Evolutionary conservation across 345 rosid species (phyloP).

Genomic region (Eucalyptus sideroxylon): DNA sequence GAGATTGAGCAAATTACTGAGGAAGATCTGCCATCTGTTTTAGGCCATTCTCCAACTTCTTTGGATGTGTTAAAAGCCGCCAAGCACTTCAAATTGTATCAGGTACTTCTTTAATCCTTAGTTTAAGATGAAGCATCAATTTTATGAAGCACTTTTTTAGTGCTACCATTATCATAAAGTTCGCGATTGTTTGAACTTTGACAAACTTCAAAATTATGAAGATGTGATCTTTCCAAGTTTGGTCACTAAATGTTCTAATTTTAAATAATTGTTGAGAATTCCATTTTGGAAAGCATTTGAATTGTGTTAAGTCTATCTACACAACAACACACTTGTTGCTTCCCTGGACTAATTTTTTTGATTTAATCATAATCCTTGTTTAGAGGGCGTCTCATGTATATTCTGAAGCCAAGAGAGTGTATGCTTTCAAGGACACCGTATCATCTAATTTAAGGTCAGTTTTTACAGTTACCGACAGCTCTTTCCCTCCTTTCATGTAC

Average conservation of each 20-base stretch:
- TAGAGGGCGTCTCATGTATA: conserved; percentile 94
- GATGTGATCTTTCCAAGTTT: not conserved
- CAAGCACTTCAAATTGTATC: conserved; percentile 66
- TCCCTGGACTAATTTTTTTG: not conserved
- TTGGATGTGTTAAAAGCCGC: conserved; percentile 79
- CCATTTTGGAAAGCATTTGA: not conserved
- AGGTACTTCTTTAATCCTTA: conserved; percentile 26
- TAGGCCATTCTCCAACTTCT: conserved; percentile 56
- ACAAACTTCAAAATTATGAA: not conserved
- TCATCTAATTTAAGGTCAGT: conserved; percentile 49
- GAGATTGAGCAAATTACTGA: conserved; percentile 57
- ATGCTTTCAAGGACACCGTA: conserved; percentile 80
- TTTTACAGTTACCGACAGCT: not conserved
- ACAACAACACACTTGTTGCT: not conserved
- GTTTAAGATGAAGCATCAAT: not conserved
- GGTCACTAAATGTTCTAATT: not conserved
- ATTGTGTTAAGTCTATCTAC: not conserved
- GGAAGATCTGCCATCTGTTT: conserved; percentile 43
- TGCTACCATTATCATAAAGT: not conserved
- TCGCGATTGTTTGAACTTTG: not conserved
- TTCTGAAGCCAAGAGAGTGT: conserved; percentile 80
- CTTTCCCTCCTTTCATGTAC: not conserved
- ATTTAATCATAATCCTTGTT: not conserved
- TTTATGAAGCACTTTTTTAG: not conserved
- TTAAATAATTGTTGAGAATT: not conserved